Percentiles rank a stretch among this genome's conserved stretches.
phyloP scores from a whole-genome alignment of 2,329 filamentous ascomycete species.

The Alternaria sp. region DNA sequence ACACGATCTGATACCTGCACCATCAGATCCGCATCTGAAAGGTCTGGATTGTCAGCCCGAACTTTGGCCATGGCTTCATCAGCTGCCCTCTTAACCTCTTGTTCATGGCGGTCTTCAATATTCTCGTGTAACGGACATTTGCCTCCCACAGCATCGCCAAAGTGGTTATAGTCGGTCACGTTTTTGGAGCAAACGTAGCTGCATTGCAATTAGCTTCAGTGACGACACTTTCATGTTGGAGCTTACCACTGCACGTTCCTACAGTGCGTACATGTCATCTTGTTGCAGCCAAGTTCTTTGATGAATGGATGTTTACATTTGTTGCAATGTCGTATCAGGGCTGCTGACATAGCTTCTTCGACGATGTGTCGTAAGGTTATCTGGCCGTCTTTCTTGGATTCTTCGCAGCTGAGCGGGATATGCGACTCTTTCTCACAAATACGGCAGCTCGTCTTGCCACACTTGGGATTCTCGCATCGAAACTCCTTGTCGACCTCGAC shows the following conservation, averaged over 20 bases:
- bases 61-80: conserved; percentile 65
- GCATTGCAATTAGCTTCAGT: conserved; percentile 10
- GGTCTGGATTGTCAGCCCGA: conserved; percentile 66
- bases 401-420: conserved; percentile 75
- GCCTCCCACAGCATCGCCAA: conserved; percentile 60
- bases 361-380: conserved; percentile 70
- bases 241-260: conserved; percentile 63
- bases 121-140: conserved; percentile 76
- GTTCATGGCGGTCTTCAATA: conserved; percentile 66
- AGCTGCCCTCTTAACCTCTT: conserved; percentile 71
- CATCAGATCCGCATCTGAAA: conserved; percentile 67
- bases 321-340: conserved; percentile 80
- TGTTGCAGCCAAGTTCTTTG: conserved; percentile 83
- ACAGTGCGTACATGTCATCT: conserved; percentile 77
- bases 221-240: fast-evolving
- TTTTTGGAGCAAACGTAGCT: conserved; percentile 77
- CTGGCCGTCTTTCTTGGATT: conserved; percentile 68
- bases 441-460: conserved; percentile 61
- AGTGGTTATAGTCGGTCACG: conserved; percentile 73
- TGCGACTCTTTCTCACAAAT: conserved; percentile 75
- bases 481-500: conserved; percentile 77
- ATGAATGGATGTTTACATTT: conserved; percentile 77
- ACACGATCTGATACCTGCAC: conserved; percentile 66
- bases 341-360: conserved; percentile 85
- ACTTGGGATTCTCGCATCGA: conserved; percentile 72